Percentiles rank a stretch among this genome's conserved stretches.
phyloP scores from a whole-genome alignment of 2,329 filamentous ascomycete species.

The Elsinoe fawcettii region DNA sequence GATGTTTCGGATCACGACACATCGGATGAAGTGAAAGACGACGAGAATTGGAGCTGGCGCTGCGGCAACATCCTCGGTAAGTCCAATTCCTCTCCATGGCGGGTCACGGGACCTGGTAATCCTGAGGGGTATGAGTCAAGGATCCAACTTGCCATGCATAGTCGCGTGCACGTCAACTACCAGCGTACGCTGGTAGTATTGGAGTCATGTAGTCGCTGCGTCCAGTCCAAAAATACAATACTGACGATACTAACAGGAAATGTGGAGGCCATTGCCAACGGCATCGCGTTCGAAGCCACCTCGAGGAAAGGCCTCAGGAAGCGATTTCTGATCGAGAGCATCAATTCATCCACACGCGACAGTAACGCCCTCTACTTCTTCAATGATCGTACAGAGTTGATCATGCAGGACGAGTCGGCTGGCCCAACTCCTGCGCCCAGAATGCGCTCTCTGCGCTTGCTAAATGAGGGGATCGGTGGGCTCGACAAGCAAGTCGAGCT shows the following conservation, averaged over 20 bases:
- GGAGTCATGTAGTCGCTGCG: not conserved
- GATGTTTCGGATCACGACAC: constrained; percentile 40
- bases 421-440: constrained; percentile 13
- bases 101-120: no score
- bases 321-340: constrained; percentile 53
- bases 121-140: no score
- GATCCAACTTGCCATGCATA: not conserved
- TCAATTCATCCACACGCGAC: constrained; percentile 35
- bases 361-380: constrained; percentile 17
- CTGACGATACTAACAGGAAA: constrained; percentile 37
- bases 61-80: constrained; percentile 27
- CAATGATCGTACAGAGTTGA: constrained; percentile 24
- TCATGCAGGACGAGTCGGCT: constrained; percentile 21
- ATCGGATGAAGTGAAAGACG: constrained; percentile 25
- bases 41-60: constrained; percentile 30
- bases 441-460: constrained; percentile 24
- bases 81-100: no score
- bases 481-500: constrained; percentile 55
- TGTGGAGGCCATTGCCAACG: constrained; percentile 61
- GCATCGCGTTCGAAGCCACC: constrained; percentile 61
- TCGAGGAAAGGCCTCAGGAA: constrained; percentile 50
- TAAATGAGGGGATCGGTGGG: constrained; percentile 54
- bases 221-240: not conserved
- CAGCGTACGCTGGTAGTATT: not conserved
- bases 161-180: not conserved